Conservation (phyloP, 73 alveolate genomes). For the Vitrella brassicaformis region DNA sequence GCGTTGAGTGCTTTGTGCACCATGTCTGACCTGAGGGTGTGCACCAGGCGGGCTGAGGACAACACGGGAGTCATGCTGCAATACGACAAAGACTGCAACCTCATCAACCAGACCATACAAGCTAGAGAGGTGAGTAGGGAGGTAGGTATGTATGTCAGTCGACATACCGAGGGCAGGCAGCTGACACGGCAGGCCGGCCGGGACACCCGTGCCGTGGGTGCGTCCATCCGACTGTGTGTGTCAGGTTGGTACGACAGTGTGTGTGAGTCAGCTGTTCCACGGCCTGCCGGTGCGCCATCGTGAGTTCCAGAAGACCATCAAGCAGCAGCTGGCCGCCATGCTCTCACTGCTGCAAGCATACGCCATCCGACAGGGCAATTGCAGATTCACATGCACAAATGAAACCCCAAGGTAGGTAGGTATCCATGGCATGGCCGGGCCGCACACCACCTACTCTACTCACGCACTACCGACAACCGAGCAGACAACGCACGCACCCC, state of each 20-base stretch:
- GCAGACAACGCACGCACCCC: too few species aligned
- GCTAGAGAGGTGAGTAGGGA: slow-evolving; percentile 36
- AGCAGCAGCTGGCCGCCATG: slow-evolving; percentile 32
- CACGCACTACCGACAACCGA: too few species aligned
- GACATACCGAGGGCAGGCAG: too few species aligned
- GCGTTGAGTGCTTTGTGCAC: slow-evolving; percentile 69
- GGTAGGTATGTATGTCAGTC: too few species aligned
- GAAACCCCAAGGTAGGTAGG: neutral
- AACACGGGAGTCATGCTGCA: neutral
- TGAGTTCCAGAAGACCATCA: slow-evolving; percentile 35
- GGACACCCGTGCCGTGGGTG: too few species aligned
- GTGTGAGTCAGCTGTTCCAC: slow-evolving; percentile 35
- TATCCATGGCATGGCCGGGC: too few species aligned
- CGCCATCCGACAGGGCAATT: slow-evolving; percentile 32
- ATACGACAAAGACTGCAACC: neutral
- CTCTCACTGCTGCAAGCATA: slow-evolving; percentile 25
- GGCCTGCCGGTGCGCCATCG: slow-evolving; percentile 42
- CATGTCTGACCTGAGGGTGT: slow-evolving; percentile 55
- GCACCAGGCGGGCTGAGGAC: slow-evolving; percentile 51
- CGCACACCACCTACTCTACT: too few species aligned
- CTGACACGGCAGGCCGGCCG: too few species aligned
- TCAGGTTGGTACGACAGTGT: slow-evolving; percentile 45
- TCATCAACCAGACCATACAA: slow-evolving; percentile 1
- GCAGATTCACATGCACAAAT: slow-evolving; percentile 1
- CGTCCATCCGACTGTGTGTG: too few species aligned